These are phyloP conservation scores for Mycena olivaceomarginata DNA, from an alignment of 768 basidiomycete genomes.

Conservation along the genomic window DNA sequence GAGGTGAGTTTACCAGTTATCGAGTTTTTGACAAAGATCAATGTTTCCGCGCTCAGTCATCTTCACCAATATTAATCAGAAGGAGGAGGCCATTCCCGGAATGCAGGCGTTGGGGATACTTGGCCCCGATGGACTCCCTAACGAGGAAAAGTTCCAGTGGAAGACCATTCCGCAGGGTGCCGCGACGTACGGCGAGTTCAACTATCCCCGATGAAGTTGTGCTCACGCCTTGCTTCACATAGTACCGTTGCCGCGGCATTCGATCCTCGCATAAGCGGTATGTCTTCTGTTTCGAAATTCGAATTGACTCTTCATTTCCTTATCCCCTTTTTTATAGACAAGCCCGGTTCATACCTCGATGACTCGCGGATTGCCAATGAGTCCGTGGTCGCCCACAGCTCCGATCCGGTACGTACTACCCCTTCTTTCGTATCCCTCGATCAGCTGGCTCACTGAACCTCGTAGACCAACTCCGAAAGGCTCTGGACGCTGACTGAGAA, in stretches of 20 bases:
- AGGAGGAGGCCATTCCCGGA: not conserved
- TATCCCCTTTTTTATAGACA: not conserved
- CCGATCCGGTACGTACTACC: conserved; percentile 15
- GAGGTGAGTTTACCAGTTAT: not conserved
- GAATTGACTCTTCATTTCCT: not conserved
- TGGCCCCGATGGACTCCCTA: conserved; percentile 13
- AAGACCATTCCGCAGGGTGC: conserved; percentile 27
- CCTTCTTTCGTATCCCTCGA: not conserved
- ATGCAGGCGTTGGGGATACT: conserved; percentile 11
- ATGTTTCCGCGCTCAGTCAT: not conserved
- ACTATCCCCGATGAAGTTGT: not conserved
- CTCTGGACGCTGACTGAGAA: conserved; percentile 25
- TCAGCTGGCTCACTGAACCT: not conserved
- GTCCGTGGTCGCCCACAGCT: not conserved
- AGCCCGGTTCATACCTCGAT: conserved; percentile 26
- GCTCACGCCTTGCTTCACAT: not conserved
- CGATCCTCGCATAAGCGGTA: conserved; percentile 26
- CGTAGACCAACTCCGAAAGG: conserved; percentile 24
- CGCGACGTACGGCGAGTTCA: conserved; percentile 19
- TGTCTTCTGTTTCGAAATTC: not conserved
- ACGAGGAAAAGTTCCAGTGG: conserved; percentile 13
- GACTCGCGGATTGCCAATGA: conserved; percentile 16
- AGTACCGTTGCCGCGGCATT: conserved; percentile 34
- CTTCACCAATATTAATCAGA: conserved; percentile 10
- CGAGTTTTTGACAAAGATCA: not conserved